phyloP scores from a whole-genome alignment of 768 basidiomycete species.

The Kwoniella europaea region DNA sequence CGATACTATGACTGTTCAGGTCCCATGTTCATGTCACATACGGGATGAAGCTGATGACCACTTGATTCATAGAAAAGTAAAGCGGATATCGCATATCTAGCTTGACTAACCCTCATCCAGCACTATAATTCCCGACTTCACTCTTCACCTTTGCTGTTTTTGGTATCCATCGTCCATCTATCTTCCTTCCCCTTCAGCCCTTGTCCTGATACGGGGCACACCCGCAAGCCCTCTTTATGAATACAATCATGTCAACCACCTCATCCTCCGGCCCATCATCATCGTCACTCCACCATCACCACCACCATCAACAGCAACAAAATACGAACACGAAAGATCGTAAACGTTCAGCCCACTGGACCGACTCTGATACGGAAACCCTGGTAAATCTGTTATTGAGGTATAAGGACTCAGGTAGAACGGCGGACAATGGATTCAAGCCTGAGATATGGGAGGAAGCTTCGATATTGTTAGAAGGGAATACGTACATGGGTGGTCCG shows the following conservation, averaged over 20 bases:
- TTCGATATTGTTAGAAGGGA: slow-evolving; percentile 23
- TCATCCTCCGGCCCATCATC: slow-evolving; percentile 8
- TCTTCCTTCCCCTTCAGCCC: no score
- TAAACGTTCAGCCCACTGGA: slow-evolving; percentile 48
- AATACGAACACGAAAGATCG: slow-evolving; percentile 26
- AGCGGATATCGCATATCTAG: no score
- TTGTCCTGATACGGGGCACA: no score
- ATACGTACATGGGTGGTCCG: slow-evolving; percentile 39
- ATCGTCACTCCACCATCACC: neutral
- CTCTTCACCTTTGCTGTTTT: no score
- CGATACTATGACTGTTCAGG: no score
- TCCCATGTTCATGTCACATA: no score
- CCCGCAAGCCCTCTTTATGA: neutral
- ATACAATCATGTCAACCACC: slow-evolving; percentile 25
- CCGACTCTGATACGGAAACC: slow-evolving; percentile 41
- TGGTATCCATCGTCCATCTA: no score
- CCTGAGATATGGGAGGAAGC: slow-evolving; percentile 47
- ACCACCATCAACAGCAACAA: neutral
- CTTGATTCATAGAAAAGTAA: no score
- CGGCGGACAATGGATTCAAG: slow-evolving; percentile 49
- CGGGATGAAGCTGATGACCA: no score
- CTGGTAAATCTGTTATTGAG: slow-evolving; percentile 36
- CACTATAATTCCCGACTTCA: no score
- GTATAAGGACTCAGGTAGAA: slow-evolving; percentile 43
- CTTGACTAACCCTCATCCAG: no score